Evolutionary conservation across 345 rosid genomes (phyloP).

Genomic region (Eucalyptus polybractea): DNA sequence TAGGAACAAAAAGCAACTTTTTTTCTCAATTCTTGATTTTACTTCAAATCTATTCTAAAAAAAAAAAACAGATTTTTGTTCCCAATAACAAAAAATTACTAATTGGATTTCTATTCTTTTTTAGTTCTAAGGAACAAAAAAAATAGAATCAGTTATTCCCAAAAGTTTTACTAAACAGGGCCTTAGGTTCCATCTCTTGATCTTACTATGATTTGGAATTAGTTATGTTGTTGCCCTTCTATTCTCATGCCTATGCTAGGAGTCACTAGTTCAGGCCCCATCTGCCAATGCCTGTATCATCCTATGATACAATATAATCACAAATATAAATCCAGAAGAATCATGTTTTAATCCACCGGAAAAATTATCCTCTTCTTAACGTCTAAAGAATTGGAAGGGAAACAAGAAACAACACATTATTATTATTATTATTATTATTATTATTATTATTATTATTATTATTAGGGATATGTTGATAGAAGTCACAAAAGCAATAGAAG

Average conservation of each 20-base stretch:
- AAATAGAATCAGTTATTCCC: fast-evolving
- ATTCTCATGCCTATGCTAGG: background rate
- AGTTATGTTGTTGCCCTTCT: background rate
- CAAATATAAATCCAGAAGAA: background rate
- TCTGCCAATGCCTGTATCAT: background rate
- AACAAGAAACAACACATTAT: too few species aligned
- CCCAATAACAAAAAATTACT: too few species aligned
- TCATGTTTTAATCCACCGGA: background rate
- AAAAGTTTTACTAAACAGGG: fast-evolving
- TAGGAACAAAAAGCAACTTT: too few species aligned
- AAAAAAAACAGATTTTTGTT: too few species aligned
- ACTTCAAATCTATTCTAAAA: too few species aligned
- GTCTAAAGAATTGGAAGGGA: background rate
- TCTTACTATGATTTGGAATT: background rate
- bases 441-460: too few species aligned
- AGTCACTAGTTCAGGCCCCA: background rate
- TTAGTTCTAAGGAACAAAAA: too few species aligned
- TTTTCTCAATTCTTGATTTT: too few species aligned
- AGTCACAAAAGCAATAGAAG: too few species aligned
- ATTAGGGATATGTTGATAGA: too few species aligned
- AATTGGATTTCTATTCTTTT: too few species aligned
- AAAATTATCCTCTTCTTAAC: background rate
- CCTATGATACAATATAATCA: background rate
- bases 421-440: too few species aligned
- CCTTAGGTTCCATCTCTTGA: background rate